These are phyloP conservation scores for Austropuccinia psidii DNA, from an alignment of 1,284 basidiomycete genomes.

Conservation along the genomic window DNA sequence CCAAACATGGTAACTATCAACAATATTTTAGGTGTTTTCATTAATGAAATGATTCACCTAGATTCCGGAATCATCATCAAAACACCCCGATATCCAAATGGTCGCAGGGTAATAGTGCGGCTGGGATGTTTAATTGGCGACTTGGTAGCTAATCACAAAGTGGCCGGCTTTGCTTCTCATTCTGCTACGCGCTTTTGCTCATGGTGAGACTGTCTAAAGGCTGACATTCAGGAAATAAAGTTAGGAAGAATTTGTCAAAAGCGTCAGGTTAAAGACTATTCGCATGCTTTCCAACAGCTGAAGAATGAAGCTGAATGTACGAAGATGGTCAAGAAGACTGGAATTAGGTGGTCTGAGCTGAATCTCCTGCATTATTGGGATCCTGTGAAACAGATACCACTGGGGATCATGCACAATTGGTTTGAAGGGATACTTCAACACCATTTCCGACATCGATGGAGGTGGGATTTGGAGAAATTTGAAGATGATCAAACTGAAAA, in stretches of 20 bases:
- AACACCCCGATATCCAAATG: neutral
- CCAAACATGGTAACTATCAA: neutral
- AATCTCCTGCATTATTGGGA: conserved; percentile 26
- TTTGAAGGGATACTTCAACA: conserved; percentile 15
- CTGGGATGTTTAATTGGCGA: neutral
- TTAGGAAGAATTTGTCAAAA: neutral
- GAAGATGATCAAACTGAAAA: neutral
- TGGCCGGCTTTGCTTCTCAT: conserved; percentile 4
- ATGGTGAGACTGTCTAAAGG: neutral
- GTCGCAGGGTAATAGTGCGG: neutral
- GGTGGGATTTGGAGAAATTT: neutral
- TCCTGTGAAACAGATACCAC: neutral
- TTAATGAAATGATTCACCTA: neutral
- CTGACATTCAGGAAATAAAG: neutral
- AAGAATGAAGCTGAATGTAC: neutral
- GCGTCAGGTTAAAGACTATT: neutral
- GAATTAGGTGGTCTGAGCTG: conserved; percentile 12
- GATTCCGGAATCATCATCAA: neutral
- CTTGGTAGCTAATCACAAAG: conserved; percentile 12
- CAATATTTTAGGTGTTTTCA: neutral
- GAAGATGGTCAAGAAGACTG: neutral
- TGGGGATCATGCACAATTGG: conserved; percentile 25
- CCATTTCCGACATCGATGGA: conserved; percentile 9
- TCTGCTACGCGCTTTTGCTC: neutral
- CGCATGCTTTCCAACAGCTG: neutral